Percentiles rank a stretch among this genome's conserved stretches.
Conservation (phyloP, 139 green algal species). For the Volvox reticuliferus region DNA sequence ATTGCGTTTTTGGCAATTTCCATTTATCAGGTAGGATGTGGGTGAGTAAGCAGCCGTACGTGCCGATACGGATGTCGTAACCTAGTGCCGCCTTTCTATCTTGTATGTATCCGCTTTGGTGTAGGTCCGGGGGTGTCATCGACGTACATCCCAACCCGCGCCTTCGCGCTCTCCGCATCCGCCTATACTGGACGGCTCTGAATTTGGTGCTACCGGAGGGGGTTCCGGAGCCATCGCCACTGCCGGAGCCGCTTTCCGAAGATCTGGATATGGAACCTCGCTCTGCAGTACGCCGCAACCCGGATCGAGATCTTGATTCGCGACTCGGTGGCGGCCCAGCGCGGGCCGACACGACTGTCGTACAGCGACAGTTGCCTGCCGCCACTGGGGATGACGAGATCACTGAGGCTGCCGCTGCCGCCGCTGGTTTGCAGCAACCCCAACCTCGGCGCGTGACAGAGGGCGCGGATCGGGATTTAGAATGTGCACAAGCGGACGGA, state of each 20-base stretch:
- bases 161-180: constrained; percentile 25
- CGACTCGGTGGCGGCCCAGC: not conserved
- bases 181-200: constrained; percentile 44
- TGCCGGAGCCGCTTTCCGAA: constrained; percentile 11
- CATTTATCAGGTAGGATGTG: too few relatives aligned
- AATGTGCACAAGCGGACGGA: not conserved
- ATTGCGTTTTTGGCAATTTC: too few relatives aligned
- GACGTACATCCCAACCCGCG: constrained; percentile 41
- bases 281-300: not conserved
- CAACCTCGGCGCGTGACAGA: not conserved
- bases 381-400: not conserved
- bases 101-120: not conserved
- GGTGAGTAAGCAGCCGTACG: too few relatives aligned
- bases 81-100: too few relatives aligned
- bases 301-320: not conserved
- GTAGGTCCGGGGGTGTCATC: constrained; percentile 24
- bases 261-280: not conserved
- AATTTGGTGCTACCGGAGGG: constrained; percentile 41
- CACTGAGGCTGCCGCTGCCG: not conserved
- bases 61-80: too few relatives aligned
- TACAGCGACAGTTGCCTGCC: not conserved
- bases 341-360: not conserved
- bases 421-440: not conserved
- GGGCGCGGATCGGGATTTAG: not conserved
- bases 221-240: constrained; percentile 1